A percentile compares a stretch with the other conserved stretches of the same genome.
Evolutionary conservation across 371 early-diverging fungal genomes (phyloP).

Genomic region (Mortierella sp.): DNA sequence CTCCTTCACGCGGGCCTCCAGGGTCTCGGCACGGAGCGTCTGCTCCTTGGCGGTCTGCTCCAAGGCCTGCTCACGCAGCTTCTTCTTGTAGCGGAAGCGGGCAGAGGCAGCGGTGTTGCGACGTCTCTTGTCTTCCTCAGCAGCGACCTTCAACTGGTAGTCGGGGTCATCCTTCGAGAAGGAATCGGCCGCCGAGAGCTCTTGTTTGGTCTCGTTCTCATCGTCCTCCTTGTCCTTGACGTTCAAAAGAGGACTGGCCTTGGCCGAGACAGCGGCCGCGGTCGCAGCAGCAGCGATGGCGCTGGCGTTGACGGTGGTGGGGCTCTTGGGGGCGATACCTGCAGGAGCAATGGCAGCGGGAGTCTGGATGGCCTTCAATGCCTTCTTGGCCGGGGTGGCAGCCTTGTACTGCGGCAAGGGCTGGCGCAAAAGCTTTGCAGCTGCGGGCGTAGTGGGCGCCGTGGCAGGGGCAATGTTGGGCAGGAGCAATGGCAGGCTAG

Average conservation of each 20-base stretch:
- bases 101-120: conserved; percentile 97
- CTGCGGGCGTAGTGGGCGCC: conserved; percentile 62
- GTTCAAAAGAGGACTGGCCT: not conserved
- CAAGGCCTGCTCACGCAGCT: conserved; percentile 87
- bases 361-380: conserved; percentile 22
- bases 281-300: conserved; percentile 43
- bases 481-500: conserved; percentile 56
- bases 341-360: conserved; percentile 31
- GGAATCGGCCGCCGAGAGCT: conserved; percentile 26
- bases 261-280: conserved; percentile 22
- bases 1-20: conserved; percentile 85
- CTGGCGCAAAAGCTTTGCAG: conserved; percentile 60
- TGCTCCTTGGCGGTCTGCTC: conserved; percentile 88
- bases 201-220: conserved; percentile 16
- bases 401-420: conserved; percentile 57
- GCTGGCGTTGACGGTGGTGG: conserved; percentile 41
- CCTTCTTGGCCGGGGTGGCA: conserved; percentile 38
- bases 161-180: conserved; percentile 51
- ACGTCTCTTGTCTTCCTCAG: conserved; percentile 87
- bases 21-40: conserved; percentile 77
- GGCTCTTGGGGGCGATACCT: conserved; percentile 50
- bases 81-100: conserved; percentile 95
- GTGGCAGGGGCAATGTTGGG: conserved; percentile 60
- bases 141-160: conserved; percentile 41
- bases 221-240: conserved; percentile 27